phyloP scores from a whole-genome alignment of 2,329 filamentous ascomycete genomes.

The Colletotrichum tropicicola region DNA sequence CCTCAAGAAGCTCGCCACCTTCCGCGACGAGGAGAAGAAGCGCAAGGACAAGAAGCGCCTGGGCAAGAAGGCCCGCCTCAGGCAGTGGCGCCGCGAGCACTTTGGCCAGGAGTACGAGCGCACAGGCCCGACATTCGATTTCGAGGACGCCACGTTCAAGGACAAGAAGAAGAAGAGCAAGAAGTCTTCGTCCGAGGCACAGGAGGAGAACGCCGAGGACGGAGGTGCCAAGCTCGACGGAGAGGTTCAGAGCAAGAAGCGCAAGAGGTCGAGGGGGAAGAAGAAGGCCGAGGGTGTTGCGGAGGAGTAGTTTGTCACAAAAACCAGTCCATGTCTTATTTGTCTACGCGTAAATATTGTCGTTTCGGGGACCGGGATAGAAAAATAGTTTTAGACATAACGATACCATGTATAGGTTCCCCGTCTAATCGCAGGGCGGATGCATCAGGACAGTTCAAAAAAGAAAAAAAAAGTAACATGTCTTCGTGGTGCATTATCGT shows the following conservation, averaged over 20 bases:
- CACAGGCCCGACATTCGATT: slow-evolving; percentile 66
- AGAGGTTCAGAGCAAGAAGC: slow-evolving; percentile 50
- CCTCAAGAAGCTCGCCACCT: slow-evolving; percentile 92
- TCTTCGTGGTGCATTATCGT: slow-evolving; percentile 3
- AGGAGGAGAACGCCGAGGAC: slow-evolving; percentile 38
- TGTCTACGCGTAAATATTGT: neutral
- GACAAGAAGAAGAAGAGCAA: slow-evolving; percentile 32
- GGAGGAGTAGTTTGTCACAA: neutral
- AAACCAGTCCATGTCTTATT: neutral
- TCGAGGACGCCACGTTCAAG: slow-evolving; percentile 47
- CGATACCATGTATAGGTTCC: slow-evolving; percentile 23
- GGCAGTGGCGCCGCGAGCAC: slow-evolving; percentile 81
- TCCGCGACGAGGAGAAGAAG: slow-evolving; percentile 90
- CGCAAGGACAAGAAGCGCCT: slow-evolving; percentile 85
- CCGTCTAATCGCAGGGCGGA: neutral
- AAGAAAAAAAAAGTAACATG: neutral
- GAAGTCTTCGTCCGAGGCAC: slow-evolving; percentile 31
- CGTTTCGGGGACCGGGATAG: neutral
- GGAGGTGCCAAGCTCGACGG: slow-evolving; percentile 41
- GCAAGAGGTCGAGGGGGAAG: slow-evolving; percentile 60
- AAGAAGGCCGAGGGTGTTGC: slow-evolving; percentile 42
- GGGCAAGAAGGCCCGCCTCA: slow-evolving; percentile 89
- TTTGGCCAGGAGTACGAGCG: slow-evolving; percentile 68
- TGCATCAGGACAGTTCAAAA: too few relatives aligned
- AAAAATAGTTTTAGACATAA: slow-evolving; percentile 24